phyloP scores from a whole-genome alignment of 352 stramenopile genomes.

The Phytophthora tentaculata region DNA sequence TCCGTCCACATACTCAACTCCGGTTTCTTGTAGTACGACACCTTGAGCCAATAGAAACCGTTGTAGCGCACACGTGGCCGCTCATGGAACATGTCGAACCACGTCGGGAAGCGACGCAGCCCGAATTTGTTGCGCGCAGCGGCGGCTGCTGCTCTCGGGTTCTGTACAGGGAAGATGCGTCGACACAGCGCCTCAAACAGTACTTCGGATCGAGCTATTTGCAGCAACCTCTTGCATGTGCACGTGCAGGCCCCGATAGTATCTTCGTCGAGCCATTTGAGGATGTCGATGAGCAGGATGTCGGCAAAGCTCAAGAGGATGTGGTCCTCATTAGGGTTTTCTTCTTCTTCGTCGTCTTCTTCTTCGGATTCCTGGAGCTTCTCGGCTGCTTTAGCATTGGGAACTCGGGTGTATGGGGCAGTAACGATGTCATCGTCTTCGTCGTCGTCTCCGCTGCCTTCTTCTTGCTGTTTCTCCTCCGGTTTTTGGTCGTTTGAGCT shows the following conservation, averaged over 20 bases:
- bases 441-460: conserved; percentile 30
- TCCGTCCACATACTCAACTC: conserved; percentile 89
- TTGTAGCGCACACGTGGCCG: conserved; percentile 79
- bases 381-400: background rate
- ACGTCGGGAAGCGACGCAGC: conserved; percentile 69
- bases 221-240: conserved; percentile 61
- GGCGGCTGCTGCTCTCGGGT: conserved; percentile 47
- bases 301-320: conserved; percentile 73
- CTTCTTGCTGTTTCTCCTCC: conserved; percentile 24
- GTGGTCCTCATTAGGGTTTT: conserved; percentile 38
- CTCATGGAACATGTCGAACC: conserved; percentile 77
- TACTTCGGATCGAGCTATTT: conserved; percentile 57
- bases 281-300: conserved; percentile 68
- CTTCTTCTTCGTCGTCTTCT: conserved; percentile 31
- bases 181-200: conserved; percentile 75
- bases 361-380: conserved; percentile 14
- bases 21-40: conserved; percentile 87
- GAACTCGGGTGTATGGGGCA: background rate
- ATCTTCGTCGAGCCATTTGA: conserved; percentile 81
- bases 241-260: conserved; percentile 60
- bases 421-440: conserved; percentile 12
- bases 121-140: conserved; percentile 58
- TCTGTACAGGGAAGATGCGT: conserved; percentile 75
- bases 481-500: conserved; percentile 12
- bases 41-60: conserved; percentile 80